Evolutionary conservation across 148 eudicot genomes (phyloP).

Genomic region (Heliosperma pusillum): DNA sequence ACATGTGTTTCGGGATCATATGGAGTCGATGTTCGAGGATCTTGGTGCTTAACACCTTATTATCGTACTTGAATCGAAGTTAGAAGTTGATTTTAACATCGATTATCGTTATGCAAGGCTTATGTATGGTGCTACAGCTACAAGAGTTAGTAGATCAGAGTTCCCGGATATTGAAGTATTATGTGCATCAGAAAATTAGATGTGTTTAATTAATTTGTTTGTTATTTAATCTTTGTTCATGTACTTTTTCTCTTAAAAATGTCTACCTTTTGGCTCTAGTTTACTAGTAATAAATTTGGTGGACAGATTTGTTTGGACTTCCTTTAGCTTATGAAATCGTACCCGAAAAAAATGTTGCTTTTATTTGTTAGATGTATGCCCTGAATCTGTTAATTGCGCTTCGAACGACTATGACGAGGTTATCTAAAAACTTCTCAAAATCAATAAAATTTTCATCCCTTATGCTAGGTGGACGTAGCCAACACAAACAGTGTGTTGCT

Average conservation of each 20-base stretch:
- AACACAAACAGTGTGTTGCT: too few relatives aligned
- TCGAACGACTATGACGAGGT: too few relatives aligned
- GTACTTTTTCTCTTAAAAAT: background rate
- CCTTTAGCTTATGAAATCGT: too few relatives aligned
- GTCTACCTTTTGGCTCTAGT: background rate
- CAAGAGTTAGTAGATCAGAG: background rate
- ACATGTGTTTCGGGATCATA: slow-evolving; percentile 50
- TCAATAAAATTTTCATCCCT: too few relatives aligned
- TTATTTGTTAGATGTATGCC: too few relatives aligned
- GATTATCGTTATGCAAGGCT: background rate
- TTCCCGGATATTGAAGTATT: background rate
- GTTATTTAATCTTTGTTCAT: slow-evolving; percentile 3
- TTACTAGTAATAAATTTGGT: background rate
- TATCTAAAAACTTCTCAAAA: too few relatives aligned
- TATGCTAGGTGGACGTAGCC: too few relatives aligned
- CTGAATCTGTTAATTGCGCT: too few relatives aligned
- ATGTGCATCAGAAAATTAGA: background rate
- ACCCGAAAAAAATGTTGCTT: background rate
- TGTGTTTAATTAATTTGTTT: slow-evolving; percentile 2
- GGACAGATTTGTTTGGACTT: background rate
- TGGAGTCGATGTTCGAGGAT: slow-evolving; percentile 36
- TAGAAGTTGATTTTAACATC: background rate
- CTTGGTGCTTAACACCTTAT: slow-evolving; percentile 9
- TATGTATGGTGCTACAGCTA: background rate
- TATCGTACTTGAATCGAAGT: too few relatives aligned